A percentile compares a stretch with the other conserved stretches of the same genome.
Conservation (phyloP, 176 grass and related monocot species). For the Metroxylon sagu region DNA sequence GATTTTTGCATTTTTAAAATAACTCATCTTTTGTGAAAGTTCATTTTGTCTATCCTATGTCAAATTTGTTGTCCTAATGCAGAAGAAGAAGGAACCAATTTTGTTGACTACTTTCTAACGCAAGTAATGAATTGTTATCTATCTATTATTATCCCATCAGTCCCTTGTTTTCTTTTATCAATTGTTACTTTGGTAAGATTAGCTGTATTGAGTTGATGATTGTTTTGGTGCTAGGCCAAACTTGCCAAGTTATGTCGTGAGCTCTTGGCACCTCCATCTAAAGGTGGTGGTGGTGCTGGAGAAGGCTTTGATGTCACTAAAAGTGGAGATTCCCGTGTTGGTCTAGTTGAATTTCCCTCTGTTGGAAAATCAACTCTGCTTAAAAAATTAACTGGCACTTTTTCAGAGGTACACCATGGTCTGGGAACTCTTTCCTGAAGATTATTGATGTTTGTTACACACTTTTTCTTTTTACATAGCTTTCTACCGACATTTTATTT, state of each 20-base stretch:
- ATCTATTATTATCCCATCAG: too few species aligned
- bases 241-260: conserved; percentile 85
- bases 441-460: neutral
- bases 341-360: conserved; percentile 88
- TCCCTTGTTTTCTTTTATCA: too few species aligned
- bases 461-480: too few species aligned
- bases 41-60: too few species aligned
- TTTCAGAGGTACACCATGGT: conserved; percentile 64
- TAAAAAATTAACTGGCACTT: conserved; percentile 92
- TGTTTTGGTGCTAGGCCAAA: conserved; percentile 57
- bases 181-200: too few species aligned
- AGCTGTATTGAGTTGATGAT: neutral
- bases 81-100: too few species aligned
- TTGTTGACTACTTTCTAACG: too few species aligned
- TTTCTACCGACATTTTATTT: too few species aligned
- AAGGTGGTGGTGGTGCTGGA: conserved; percentile 75
- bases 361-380: conserved; percentile 95
- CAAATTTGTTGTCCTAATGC: too few species aligned
- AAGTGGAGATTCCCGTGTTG: conserved; percentile 89
- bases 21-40: too few species aligned
- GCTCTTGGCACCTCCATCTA: conserved; percentile 64
- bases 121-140: too few species aligned
- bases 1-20: too few species aligned
- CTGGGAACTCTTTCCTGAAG: neutral
- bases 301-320: conserved; percentile 99